Percentiles rank a stretch among this genome's conserved stretches.
phyloP scores from a whole-genome alignment of 169 alveolate genomes.

The Plasmodium vinckei region DNA sequence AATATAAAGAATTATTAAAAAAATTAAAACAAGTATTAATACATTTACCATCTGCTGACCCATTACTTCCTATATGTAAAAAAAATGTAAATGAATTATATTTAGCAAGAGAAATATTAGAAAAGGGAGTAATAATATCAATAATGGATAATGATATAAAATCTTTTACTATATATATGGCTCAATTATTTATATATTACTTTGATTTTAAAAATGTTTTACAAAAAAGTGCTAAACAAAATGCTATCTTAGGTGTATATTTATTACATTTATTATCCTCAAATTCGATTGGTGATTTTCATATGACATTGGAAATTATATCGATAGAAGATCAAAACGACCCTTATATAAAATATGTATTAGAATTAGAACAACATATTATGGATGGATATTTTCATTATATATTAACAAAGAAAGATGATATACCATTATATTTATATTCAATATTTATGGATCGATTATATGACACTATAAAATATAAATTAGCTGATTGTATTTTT shows the following conservation, averaged over 20 bases:
- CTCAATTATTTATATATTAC: conserved; percentile 40
- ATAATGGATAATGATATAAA: conserved; percentile 34
- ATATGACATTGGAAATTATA: conserved; percentile 81
- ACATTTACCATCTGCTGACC: conserved; percentile 46
- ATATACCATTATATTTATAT: conserved; percentile 74
- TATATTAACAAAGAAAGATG: conserved; percentile 36
- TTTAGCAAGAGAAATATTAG: conserved; percentile 51
- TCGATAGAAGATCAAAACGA: conserved; percentile 51
- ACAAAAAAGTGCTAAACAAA: conserved; percentile 73
- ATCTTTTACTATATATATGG: conserved; percentile 62
- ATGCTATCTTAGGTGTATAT: conserved; percentile 79
- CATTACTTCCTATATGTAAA: conserved; percentile 39
- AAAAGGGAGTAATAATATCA: conserved; percentile 63
- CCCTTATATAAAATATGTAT: conserved; percentile 75
- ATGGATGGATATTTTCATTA: conserved; percentile 84
- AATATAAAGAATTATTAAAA: conserved; percentile 40
- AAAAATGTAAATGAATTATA: conserved; percentile 45
- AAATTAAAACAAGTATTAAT: conserved; percentile 31
- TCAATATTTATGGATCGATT: conserved; percentile 55
- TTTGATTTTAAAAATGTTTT: conserved; percentile 22
- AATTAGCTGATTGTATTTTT: conserved; percentile 83
- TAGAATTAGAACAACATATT: conserved; percentile 82
- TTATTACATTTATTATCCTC: conserved; percentile 80
- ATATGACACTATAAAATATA: conserved; percentile 79
- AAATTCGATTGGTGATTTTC: conserved; percentile 83